Conservation (phyloP, 306 rosid species). For the Citrullus amarus region DNA sequence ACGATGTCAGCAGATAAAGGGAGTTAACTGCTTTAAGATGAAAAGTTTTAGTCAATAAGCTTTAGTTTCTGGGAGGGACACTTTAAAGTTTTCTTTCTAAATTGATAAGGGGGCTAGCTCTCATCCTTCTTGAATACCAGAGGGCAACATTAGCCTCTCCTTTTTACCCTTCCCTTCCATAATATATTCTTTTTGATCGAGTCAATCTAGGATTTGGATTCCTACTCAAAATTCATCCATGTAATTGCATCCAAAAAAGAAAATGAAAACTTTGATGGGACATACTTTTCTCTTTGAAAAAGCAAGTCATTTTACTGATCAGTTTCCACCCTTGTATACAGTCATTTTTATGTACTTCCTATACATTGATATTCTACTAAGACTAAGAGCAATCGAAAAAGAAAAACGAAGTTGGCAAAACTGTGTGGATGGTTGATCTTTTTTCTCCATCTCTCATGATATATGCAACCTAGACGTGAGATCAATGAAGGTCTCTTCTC, state of each 20-base stretch:
- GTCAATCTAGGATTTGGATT: neutral
- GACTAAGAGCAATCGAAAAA: neutral
- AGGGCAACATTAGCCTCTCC: neutral
- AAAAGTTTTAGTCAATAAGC: neutral
- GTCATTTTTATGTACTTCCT: neutral
- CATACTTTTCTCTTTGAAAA: neutral
- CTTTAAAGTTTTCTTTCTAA: neutral
- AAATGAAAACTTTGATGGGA: neutral
- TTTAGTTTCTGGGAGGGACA: neutral
- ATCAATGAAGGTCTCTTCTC: constrained; percentile 25
- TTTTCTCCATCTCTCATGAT: neutral
- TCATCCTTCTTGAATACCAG: neutral
- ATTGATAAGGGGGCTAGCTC: neutral
- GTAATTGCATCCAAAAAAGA: neutral
- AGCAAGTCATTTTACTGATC: neutral
- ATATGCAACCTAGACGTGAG: constrained; percentile 16
- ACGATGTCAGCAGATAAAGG: neutral
- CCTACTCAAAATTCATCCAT: neutral
- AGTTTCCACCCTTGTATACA: neutral
- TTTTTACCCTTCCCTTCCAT: neutral
- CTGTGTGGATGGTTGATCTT: neutral
- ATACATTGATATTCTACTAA: neutral
- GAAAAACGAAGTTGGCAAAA: neutral
- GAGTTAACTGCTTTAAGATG: neutral
- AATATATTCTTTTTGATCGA: neutral